Base-by-base conservation (phyloP, 2,329 filamentous ascomycete species). In the Rugonectria rugulosa region DNA sequence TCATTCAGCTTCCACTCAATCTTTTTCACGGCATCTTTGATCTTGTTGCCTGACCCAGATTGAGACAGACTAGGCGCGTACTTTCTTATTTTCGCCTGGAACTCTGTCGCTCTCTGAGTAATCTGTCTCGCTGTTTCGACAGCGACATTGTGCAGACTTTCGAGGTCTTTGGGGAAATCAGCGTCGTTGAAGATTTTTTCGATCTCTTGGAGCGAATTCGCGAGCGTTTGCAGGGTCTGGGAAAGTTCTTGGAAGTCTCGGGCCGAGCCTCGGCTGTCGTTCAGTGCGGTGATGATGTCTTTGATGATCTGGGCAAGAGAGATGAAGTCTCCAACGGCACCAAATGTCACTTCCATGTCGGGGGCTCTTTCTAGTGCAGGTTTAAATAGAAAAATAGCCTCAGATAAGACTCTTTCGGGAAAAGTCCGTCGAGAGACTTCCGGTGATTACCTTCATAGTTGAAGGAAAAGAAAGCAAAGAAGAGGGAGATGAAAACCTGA, bases 271-370 rank as follows among this genome's bases (percentile, higher is more conserved):
- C 29, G 17, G n/a, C n/a, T 36, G 9, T 46, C 43, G 43, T 46
- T 46, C 29, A 46, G 29, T 6, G 43, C 43, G 14, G n/a, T 36
- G 29, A 36, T 17, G 20, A 46, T 36, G 4, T 46, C 43, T 7
- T 11, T 34, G 4, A 46, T 46, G 9, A 46, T 36, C 5, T 34
- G 14, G 8, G 12, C 29, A 11, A 46, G 6, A 6, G 43, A 46
- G n/a, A 46, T 34, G 14, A 46, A 46, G 31, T 46, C 43, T n/a
- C 43, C 43, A 21, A 46, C 43, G 4, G 43, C 29, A 3, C 43
- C 43, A 11, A 46, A 46, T 17, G 29, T 46, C 29, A 46, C 43
- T 4, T 46, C 43, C 43, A 46, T n/a, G n/a, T n/a, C n/a, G n/a
- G n/a, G n/a, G n/a, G n/a, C n/a, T n/a, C n/a, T n/a, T 46, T 34